Percentiles rank a stretch among this genome's conserved stretches.
Conservation (phyloP, 2,329 filamentous ascomycete genomes). For the Dendrostoma leiphaemia region DNA sequence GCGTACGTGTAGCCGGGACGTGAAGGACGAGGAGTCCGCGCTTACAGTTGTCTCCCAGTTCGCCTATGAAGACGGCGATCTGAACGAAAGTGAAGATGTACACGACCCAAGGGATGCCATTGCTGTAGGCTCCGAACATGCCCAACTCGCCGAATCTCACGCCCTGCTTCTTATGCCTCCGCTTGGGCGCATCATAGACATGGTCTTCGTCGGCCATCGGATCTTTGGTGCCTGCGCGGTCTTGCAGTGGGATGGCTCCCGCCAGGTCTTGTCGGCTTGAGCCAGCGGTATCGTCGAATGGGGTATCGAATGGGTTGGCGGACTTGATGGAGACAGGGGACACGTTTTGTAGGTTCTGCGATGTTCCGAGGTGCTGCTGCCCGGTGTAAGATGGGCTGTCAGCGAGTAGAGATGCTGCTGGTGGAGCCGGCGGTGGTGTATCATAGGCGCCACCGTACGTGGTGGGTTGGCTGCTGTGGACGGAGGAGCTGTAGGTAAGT, state of each 20-base stretch:
- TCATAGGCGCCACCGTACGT: constrained; percentile 40
- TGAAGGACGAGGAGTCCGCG: background rate
- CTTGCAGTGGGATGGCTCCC: constrained; percentile 56
- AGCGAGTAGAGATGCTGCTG: constrained; percentile 30
- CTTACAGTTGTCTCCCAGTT: constrained; percentile 81
- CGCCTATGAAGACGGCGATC: constrained; percentile 81
- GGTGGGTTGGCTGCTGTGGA: constrained; percentile 9
- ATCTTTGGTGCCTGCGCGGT: constrained; percentile 44
- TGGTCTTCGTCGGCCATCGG: constrained; percentile 49
- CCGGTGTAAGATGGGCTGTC: constrained; percentile 33
- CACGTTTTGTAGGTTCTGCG: constrained; percentile 21
- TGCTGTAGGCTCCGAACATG: constrained; percentile 55
- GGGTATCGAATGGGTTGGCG: constrained; percentile 61
- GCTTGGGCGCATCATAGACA: constrained; percentile 55
- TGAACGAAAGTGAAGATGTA: constrained; percentile 78
- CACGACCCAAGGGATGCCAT: constrained; percentile 73
- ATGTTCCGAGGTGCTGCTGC: constrained; percentile 32
- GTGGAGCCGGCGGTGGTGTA: constrained; percentile 38
- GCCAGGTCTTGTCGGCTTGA: constrained; percentile 39
- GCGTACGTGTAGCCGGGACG: background rate
- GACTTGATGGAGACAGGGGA: constrained; percentile 22
- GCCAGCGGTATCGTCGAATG: constrained; percentile 58
- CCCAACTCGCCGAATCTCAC: constrained; percentile 58
- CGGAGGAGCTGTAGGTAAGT: constrained; percentile 13
- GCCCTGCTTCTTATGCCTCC: constrained; percentile 37